These are phyloP conservation scores for Luffa acutangula DNA, from an alignment of 306 rosid genomes.

Conservation along the genomic window DNA sequence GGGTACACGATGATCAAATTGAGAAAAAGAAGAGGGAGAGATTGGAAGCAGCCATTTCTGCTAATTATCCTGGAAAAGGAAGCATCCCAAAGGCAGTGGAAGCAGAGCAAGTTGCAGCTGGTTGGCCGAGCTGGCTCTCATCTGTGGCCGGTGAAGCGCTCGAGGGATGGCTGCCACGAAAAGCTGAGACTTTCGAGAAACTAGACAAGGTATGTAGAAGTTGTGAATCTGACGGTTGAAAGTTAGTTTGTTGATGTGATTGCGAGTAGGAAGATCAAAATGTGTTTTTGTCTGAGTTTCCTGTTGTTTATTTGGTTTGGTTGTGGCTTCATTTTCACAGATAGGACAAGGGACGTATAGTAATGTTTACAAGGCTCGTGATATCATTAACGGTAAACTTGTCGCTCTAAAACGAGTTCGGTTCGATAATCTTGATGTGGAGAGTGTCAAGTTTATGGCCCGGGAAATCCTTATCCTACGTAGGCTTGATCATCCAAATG, in stretches of 20 bases:
- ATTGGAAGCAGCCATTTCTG: constrained; percentile 18
- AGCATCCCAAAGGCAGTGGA: constrained; percentile 49
- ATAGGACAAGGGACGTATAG: constrained; percentile 98
- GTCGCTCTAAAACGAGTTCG: constrained; percentile 90
- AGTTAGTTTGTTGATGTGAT: background rate
- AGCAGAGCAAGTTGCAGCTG: constrained; percentile 88
- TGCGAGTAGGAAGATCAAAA: background rate
- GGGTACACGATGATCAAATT: constrained; percentile 30
- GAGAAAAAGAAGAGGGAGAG: constrained; percentile 37
- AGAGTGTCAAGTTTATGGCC: constrained; percentile 95
- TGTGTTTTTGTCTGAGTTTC: constrained; percentile 4
- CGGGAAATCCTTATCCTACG: constrained; percentile 86
- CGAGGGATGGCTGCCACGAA: constrained; percentile 75
- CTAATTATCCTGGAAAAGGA: constrained; percentile 39
- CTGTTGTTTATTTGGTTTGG: constrained; percentile 12
- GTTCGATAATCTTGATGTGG: constrained; percentile 76
- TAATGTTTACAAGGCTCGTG: constrained; percentile 83
- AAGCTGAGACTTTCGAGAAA: constrained; percentile 70
- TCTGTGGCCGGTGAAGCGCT: constrained; percentile 79
- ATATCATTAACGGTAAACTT: constrained; percentile 39
- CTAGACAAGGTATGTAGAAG: constrained; percentile 43
- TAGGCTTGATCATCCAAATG: constrained; percentile 82
- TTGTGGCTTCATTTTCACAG: constrained; percentile 37
- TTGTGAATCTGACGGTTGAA: background rate
- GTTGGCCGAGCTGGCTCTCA: constrained; percentile 95